Conservation (phyloP, 1,284 basidiomycete species). For the Ceratobasidium sp. region DNA sequence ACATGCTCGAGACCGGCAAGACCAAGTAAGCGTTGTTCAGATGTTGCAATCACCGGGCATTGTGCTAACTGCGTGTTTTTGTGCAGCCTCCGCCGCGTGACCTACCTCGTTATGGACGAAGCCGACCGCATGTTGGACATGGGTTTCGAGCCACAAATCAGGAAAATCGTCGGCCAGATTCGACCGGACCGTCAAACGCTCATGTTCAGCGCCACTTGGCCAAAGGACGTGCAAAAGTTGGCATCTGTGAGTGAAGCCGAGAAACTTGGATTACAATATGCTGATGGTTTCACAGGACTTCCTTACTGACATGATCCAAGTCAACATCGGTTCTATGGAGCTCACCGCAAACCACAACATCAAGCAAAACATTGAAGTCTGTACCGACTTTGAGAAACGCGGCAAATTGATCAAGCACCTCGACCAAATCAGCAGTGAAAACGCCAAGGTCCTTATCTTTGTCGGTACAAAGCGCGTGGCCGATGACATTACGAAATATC, state of each 20-base stretch:
- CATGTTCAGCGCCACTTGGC: constrained; percentile 99
- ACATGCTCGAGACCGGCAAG: constrained; percentile 95
- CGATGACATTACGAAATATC: constrained; percentile 97
- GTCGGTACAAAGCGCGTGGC: constrained; percentile 97
- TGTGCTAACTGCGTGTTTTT: neutral
- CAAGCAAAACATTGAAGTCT: constrained; percentile 93
- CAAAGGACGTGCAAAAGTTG: constrained; percentile 98
- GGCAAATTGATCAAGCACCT: constrained; percentile 96
- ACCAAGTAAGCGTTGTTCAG: constrained; percentile 64
- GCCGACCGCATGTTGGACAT: constrained; percentile 98
- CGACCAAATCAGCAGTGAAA: constrained; percentile 94
- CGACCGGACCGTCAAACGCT: constrained; percentile 94
- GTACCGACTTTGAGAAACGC: constrained; percentile 98
- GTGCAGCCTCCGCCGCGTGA: constrained; percentile 78
- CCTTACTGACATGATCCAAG: constrained; percentile 94
- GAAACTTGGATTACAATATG: constrained; percentile 11
- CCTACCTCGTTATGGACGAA: constrained; percentile 99
- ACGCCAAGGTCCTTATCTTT: constrained; percentile 99
- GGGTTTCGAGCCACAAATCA: constrained; percentile 99
- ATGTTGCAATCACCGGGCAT: neutral
- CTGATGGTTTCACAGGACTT: constrained; percentile 73
- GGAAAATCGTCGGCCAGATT: constrained; percentile 97
- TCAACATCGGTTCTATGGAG: constrained; percentile 99
- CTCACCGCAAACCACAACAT: constrained; percentile 99
- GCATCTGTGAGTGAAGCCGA: constrained; percentile 66